Base-by-base conservation (phyloP, 495 filamentous ascomycete species). In the Rhypophila decipiens region DNA sequence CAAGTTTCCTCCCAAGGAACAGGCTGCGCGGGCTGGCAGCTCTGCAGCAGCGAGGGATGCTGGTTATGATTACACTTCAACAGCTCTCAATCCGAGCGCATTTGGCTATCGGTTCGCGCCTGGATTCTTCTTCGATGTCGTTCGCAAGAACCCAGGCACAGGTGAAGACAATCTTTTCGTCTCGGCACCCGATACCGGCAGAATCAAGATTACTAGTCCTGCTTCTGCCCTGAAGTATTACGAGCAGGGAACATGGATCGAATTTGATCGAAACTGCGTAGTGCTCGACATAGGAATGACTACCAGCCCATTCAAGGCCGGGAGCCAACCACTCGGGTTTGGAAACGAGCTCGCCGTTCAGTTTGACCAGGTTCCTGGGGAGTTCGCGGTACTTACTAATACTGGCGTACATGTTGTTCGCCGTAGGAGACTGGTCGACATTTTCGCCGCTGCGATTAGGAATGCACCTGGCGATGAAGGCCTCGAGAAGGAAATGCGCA, bases 321-420 rank as follows among this genome's bases (percentile, higher is more conserved):
- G 78, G 0, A 59, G 60, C n/a, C 77, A 77, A 17, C 87, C 93
- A 9, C 63, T 78, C 12, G 91, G 91, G 0, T 98, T 95, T 57
- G 90, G 90, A 15, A 99, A 99, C 55, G 93, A 99, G 62, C 71
- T 95, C 49, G 89, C 94, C 5, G 83, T 94, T 33, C 93, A 99
- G 59, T 96, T 89, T 51, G 94, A 97, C 56, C 75, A 87, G 21
- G 72, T 80, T 0, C 76, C 83, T 3, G 77, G 85, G 10, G 90
- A 97, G 56, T 79, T 96, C 43, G 94, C 90, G 5, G 82, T 99
- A 27, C 71, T 99, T 46, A 96, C 93, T 7, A 93, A 90, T 52
- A 85, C 76, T 13, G 93, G 91, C 2, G 79, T 99, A 46, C 86
- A 95, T 51, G 74, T 93, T 21, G 77, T 95, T 46, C 80, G 88